A percentile compares a stretch with the other conserved stretches of the same genome.
phyloP scores from a whole-genome alignment of 1,139 yeast genomes.

The Geotrichum aggregatum region DNA sequence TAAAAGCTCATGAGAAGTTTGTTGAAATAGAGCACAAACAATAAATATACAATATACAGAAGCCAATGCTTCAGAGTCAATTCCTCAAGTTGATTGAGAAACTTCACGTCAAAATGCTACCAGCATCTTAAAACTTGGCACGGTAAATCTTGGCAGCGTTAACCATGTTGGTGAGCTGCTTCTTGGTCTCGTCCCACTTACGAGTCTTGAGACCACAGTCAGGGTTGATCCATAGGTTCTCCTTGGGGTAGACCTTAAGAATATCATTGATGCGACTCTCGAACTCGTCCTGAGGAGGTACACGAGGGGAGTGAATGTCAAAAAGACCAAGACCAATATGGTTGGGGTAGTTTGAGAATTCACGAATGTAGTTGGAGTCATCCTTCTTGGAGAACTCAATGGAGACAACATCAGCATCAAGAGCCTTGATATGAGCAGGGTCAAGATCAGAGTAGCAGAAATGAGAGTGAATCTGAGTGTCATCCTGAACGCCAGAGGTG shows the following conservation, averaged over 20 bases:
- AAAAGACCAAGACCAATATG: conserved; percentile 98
- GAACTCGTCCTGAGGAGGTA: conserved; percentile 95
- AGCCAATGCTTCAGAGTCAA: conserved; percentile 9
- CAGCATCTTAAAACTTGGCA: conserved; percentile 41
- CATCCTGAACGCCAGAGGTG: conserved; percentile 93
- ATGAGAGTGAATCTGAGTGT: conserved; percentile 98
- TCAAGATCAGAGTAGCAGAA: conserved; percentile 99
- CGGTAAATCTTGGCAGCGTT: conserved; percentile 97
- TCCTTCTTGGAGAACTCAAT: conserved; percentile 99
- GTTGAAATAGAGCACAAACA: not conserved
- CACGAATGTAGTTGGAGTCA: conserved; percentile 95
- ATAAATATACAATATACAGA: conserved; percentile 14
- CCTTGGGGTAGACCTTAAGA: conserved; percentile 94
- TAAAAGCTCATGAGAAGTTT: too few relatives aligned
- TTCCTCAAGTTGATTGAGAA: conserved; percentile 21
- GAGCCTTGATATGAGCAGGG: conserved; percentile 98
- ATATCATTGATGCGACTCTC: conserved; percentile 88
- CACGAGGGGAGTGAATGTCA: conserved; percentile 99
- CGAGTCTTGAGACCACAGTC: conserved; percentile 99
- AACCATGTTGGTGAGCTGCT: conserved; percentile 88
- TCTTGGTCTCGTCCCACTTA: conserved; percentile 88
- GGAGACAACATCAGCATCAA: conserved; percentile 98
- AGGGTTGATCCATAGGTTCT: conserved; percentile 99
- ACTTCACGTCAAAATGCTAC: conserved; percentile 9
- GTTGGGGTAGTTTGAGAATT: conserved; percentile 97